Conservation (phyloP, 208 protist species). For the Willaertia magna region DNA sequence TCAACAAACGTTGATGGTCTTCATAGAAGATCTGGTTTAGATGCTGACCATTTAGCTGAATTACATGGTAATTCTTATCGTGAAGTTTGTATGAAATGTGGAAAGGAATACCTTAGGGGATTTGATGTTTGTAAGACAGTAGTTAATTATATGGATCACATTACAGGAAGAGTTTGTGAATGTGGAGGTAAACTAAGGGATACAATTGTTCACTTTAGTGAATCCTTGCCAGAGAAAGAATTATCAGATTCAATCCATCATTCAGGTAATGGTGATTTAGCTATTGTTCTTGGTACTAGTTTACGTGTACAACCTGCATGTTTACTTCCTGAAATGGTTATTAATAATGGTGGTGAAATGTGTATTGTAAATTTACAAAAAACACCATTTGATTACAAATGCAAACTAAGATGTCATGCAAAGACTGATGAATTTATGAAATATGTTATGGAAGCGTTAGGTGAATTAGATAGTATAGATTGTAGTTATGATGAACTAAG, state of each 20-base stretch:
- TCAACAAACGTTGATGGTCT: slow-evolving; percentile 15
- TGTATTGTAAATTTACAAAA: slow-evolving; percentile 12
- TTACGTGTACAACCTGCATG: neutral
- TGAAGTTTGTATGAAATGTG: neutral
- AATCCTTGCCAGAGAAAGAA: neutral
- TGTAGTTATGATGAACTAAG: neutral
- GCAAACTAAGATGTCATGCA: neutral
- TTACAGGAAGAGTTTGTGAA: slow-evolving; percentile 4
- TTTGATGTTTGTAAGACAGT: neutral
- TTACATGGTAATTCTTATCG: slow-evolving; percentile 13
- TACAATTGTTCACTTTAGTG: slow-evolving; percentile 9
- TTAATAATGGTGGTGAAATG: neutral
- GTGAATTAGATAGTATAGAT: neutral
- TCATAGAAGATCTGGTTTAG: slow-evolving; percentile 1
- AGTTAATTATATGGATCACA: neutral
- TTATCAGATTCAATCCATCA: neutral
- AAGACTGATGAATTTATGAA: slow-evolving; percentile 10
- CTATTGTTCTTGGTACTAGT: neutral
- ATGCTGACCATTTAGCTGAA: neutral
- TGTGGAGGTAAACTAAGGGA: slow-evolving; percentile 6
- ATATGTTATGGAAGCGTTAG: neutral
- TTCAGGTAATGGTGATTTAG: neutral
- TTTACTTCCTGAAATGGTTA: neutral
- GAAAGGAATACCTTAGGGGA: neutral
- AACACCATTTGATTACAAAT: neutral